Conservation (phyloP, 805 yeast species). For the Hanseniaspora hatyaiensis region DNA sequence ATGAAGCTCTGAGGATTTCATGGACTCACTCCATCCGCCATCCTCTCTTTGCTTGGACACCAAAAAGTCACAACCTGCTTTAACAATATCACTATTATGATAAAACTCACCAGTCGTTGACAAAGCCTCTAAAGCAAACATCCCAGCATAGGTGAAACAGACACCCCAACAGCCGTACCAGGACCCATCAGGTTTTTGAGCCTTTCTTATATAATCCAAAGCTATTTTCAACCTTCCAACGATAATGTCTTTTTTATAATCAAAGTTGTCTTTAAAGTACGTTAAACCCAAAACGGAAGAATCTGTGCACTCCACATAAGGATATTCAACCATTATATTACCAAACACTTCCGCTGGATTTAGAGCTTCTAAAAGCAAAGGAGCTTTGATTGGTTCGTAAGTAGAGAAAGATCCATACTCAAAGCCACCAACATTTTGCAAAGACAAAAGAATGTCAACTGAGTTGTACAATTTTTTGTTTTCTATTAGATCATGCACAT, state of each 20-base stretch:
- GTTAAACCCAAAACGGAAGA: slow-evolving; percentile 82
- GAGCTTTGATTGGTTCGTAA: slow-evolving; percentile 76
- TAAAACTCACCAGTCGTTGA: slow-evolving; percentile 56
- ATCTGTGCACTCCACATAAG: slow-evolving; percentile 96
- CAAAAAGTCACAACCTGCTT: slow-evolving; percentile 75
- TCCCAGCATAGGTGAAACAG: slow-evolving; percentile 87
- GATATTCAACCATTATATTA: slow-evolving; percentile 96
- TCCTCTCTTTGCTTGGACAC: slow-evolving; percentile 63
- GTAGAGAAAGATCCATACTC: slow-evolving; percentile 89
- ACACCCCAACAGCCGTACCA: slow-evolving; percentile 99
- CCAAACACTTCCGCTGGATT: slow-evolving; percentile 98
- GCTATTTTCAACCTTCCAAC: slow-evolving; percentile 62
- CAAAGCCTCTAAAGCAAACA: slow-evolving; percentile 95
- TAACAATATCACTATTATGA: slow-evolving; percentile 47
- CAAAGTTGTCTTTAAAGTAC: slow-evolving; percentile 55
- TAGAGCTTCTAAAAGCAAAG: slow-evolving; percentile 59
- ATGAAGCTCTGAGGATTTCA: slow-evolving; percentile 77
- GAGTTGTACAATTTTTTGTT: slow-evolving; percentile 49
- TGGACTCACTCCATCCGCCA: slow-evolving; percentile 97
- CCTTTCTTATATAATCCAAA: slow-evolving; percentile 51
- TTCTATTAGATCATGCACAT: slow-evolving; percentile 42
- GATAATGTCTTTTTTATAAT: slow-evolving; percentile 58
- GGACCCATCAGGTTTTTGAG: slow-evolving; percentile 72
- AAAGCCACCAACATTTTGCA: slow-evolving; percentile 69
- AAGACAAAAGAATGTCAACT: slow-evolving; percentile 58